These are phyloP conservation scores for Spiraea crenata DNA, from an alignment of 331 rosid genomes.

Conservation along the genomic window DNA sequence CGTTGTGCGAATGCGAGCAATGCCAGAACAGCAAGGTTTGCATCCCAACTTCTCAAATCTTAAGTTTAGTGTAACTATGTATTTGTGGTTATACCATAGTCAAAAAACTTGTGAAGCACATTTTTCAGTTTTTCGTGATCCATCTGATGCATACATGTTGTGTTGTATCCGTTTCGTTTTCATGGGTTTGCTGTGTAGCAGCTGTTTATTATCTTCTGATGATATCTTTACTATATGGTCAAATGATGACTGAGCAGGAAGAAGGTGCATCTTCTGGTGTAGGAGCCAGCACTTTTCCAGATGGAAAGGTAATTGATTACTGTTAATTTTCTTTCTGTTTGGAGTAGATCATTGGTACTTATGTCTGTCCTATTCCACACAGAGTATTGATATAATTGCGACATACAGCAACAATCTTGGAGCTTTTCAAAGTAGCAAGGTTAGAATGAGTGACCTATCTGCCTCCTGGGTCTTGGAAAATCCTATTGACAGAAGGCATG, in stretches of 20 bases:
- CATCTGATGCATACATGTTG: too few relatives aligned
- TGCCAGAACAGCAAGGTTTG: constrained; percentile 54
- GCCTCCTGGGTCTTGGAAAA: constrained; percentile 93
- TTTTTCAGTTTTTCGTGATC: background rate
- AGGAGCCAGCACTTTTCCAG: constrained; percentile 38
- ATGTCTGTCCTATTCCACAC: constrained; percentile 30
- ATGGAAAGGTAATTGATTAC: constrained; percentile 58
- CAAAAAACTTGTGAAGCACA: background rate
- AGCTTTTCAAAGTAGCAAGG: constrained; percentile 58
- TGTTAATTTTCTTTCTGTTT: constrained; percentile 13
- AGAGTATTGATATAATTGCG: constrained; percentile 83
- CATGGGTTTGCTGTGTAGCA: background rate
- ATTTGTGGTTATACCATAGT: background rate
- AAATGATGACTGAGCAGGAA: constrained; percentile 43
- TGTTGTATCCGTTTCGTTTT: background rate
- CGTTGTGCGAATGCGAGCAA: constrained; percentile 48
- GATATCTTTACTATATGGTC: constrained; percentile 13
- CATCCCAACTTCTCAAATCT: constrained; percentile 8
- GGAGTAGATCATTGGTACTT: constrained; percentile 26
- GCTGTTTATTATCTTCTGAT: background rate
- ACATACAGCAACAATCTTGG: constrained; percentile 70
- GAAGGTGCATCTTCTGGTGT: constrained; percentile 32
- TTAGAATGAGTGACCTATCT: constrained; percentile 74
- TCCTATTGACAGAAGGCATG: constrained; percentile 47
- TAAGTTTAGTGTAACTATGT: background rate